Base-by-base conservation (phyloP, 495 filamentous ascomycete genomes). In the Immersiella caudata region DNA sequence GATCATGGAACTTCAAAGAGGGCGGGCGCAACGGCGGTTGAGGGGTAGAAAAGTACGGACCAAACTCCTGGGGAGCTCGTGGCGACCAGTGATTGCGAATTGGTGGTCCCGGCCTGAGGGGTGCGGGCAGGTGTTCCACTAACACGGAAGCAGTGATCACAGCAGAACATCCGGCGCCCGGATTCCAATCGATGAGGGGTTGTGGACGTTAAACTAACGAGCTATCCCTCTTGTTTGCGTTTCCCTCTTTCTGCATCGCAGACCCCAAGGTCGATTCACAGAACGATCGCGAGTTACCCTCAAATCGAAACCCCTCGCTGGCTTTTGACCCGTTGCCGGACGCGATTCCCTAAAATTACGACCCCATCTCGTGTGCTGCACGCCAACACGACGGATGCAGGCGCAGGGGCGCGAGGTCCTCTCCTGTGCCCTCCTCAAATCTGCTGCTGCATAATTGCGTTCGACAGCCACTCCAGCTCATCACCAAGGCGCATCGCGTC, bases 391-490 rank as follows among this genome's bases (percentile, higher is more conserved):
- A 46, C 40, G 11, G 40, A 46, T 59, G 56, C 56, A 59, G 56
- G 56, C 56, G 56, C 56, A 59, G 56, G 56, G 56, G 56, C 54
- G 54, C 20, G n/a, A 21, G n/a, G n/a, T 24, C 24, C 54, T 26
- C 54, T n/a, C 54, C 12, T 33, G 29, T 33, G 40, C 40, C 11
- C 40, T 46, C 40, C 40, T 57, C 54, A 21, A 57, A 57, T 57
- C 40, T 46, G 40, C 40, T 46, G 9, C 40, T 46, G 52, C 20
- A 49, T 46, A 7, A 50, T 46, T 50, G 60, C 21, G 26, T 14
- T 25, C 60, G 12, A 62, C 60, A 62, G 60, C 60, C 60, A 50
- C 36, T 21, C 57, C 54, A 57, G 54, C 54, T 27, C 54, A 27
- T 57, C 54, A 26, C 54, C 54, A 26, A 57, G 54, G 26, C 20